Evolutionary conservation across 179 eudicot genomes (phyloP).

Genomic region (Silene coronaria): DNA sequence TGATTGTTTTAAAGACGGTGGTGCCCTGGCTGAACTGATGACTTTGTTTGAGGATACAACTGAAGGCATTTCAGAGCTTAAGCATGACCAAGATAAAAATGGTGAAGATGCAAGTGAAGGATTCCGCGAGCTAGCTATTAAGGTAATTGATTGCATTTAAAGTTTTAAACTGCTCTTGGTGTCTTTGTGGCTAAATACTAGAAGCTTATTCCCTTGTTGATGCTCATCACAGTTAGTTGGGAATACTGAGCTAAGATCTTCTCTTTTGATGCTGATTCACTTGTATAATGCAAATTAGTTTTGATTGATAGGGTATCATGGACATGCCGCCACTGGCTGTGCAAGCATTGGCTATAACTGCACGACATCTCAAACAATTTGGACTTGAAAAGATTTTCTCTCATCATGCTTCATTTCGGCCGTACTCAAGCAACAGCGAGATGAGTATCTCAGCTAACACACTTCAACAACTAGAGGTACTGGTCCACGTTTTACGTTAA

Average conservation of each 20-base stretch:
- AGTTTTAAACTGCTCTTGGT: background rate
- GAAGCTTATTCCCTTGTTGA: background rate
- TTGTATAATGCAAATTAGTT: background rate
- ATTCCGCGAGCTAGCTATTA: slow-evolving; percentile 30
- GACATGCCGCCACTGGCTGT: slow-evolving; percentile 68
- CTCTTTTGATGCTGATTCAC: background rate
- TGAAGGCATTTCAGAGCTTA: slow-evolving; percentile 26
- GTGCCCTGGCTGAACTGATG: slow-evolving; percentile 70
- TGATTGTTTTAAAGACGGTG: slow-evolving; percentile 59
- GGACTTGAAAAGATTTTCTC: slow-evolving; percentile 73
- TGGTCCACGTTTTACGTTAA: slow-evolving; percentile 3
- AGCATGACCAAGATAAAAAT: slow-evolving; percentile 23
- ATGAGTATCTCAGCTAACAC: slow-evolving; percentile 89
- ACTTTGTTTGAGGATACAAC: slow-evolving; percentile 43
- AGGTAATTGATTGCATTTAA: slow-evolving; percentile 39
- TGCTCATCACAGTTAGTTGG: background rate
- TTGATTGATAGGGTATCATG: slow-evolving; percentile 52
- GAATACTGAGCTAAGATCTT: background rate
- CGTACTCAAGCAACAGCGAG: slow-evolving; percentile 63
- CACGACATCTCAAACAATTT: slow-evolving; percentile 80
- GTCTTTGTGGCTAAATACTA: background rate
- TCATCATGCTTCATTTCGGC: slow-evolving; percentile 75
- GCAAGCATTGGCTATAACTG: slow-evolving; percentile 68
- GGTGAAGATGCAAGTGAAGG: slow-evolving; percentile 27
- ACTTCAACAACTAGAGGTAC: slow-evolving; percentile 86